Base-by-base conservation (phyloP, 495 filamentous ascomycete species). In the Penicillium argentinense region DNA sequence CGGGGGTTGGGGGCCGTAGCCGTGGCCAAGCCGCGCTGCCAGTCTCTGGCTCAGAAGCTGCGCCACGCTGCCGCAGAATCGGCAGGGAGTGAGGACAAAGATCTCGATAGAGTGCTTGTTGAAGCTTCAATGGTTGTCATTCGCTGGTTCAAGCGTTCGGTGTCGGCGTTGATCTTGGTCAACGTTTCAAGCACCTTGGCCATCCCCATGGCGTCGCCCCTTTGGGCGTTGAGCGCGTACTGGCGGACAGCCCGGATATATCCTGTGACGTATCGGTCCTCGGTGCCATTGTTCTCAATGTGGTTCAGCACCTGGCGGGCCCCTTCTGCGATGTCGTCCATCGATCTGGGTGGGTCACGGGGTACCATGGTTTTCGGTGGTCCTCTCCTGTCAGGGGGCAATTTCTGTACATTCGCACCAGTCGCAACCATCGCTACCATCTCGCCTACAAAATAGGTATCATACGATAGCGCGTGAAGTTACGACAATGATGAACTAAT, bases 171-270 rank as follows among this genome's bases (percentile, higher is more conserved):
- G 42, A 47, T 56, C 39, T 53, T 47, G 30, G 38, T 43, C 44
- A 53, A 21, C 38, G 53, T 47, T 8, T 51, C 47, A 2, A 56
- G 53, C 39, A 51, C 53, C 33, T 51, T 51, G 42, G 42, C 42
- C 53, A 51, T 51, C n/a, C n/a, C n/a, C n/a, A n/a, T 42, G 42
- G 21, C 32, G 18, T 55, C 51, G 16, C 52, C 47, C 42, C 42
- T 42, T 47, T 55, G 42, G 52, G 46, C 52, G 52, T 55, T 55
- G 23, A 50, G 24, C 21, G 52, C 52, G 45, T 50, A 50, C 29
- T 49, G 21, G 41, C 52, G 46, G 46, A 55, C 42, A 27, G 51
- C 40, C 1, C 45, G 39, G 17, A 54, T 54, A n/a, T n/a, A 54
- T 48, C 39, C 44, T 3, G 45, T 49, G 45, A 54, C 42, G 37